Conservation (phyloP, 495 filamentous ascomycete genomes). For the Aspergillus steynii region DNA sequence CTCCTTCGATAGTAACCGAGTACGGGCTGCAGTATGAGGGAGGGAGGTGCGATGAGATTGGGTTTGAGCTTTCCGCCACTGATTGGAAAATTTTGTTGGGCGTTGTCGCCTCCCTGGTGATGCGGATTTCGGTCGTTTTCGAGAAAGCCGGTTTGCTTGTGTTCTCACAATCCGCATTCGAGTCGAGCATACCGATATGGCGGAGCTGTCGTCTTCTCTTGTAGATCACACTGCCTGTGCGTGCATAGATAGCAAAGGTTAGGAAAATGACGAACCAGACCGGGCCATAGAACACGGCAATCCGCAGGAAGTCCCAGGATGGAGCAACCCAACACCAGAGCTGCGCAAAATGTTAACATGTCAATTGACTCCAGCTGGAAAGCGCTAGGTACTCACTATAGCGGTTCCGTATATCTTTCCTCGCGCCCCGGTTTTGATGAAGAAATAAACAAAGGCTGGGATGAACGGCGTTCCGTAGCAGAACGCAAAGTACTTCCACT, state of each 20-base stretch:
- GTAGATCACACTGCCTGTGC: constrained; percentile 72
- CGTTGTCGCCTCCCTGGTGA: constrained; percentile 42
- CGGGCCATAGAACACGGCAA: constrained; percentile 79
- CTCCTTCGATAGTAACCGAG: constrained; percentile 39
- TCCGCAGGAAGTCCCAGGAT: constrained; percentile 70
- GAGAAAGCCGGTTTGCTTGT: constrained; percentile 46
- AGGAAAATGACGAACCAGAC: constrained; percentile 76
- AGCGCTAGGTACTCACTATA: constrained; percentile 39
- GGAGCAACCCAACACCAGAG: constrained; percentile 83
- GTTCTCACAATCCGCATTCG: constrained; percentile 23
- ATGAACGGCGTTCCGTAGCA: constrained; percentile 80
- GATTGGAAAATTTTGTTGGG: not conserved
- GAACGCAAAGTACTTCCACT: constrained; percentile 67
- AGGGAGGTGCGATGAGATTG: constrained; percentile 2
- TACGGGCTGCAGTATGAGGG: constrained; percentile 29
- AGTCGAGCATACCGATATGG: constrained; percentile 42
- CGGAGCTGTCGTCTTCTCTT: constrained; percentile 47
- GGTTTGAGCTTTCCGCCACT: not conserved
- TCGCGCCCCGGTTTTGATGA: constrained; percentile 49
- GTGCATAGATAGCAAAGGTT: constrained; percentile 73
- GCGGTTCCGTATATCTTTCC: constrained; percentile 75
- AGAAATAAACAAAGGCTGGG: constrained; percentile 67
- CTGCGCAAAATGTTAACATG: constrained; percentile 23
- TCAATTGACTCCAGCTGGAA: not conserved
- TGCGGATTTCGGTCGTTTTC: constrained; percentile 60